Percentiles rank a stretch among this genome's conserved stretches.
These are phyloP conservation scores for Actinidia chinensis DNA, from an alignment of 179 eudicot species.

Conservation along the genomic window DNA sequence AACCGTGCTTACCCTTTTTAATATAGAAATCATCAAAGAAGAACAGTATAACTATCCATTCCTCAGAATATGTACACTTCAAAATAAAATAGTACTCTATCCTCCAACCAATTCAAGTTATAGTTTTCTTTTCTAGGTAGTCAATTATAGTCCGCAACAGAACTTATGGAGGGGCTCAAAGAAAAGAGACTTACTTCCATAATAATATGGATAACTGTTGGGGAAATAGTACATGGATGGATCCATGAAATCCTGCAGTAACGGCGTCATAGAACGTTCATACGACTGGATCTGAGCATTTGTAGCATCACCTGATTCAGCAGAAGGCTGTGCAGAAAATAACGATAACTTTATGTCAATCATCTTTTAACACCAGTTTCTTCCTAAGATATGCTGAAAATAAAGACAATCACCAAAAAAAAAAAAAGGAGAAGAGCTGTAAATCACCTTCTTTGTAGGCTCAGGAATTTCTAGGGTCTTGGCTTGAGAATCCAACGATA, in stretches of 20 bases:
- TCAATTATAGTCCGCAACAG: not conserved
- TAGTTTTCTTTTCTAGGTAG: not conserved
- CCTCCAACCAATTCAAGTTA: not conserved
- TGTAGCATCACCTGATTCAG: slow-evolving; percentile 42
- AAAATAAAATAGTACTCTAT: not conserved
- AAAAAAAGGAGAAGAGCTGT: not conserved
- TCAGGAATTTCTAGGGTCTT: slow-evolving; percentile 60
- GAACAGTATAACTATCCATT: not conserved
- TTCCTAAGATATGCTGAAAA: not conserved
- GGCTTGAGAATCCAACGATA: slow-evolving; percentile 66
- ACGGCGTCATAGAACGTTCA: slow-evolving; percentile 66
- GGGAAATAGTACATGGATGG: slow-evolving; percentile 52
- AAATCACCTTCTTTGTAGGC: slow-evolving; percentile 60
- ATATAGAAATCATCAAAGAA: not conserved
- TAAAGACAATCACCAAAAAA: not conserved
- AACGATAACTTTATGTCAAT: not conserved
- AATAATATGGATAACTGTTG: slow-evolving; percentile 59
- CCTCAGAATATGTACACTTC: not conserved
- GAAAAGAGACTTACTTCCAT: slow-evolving; percentile 42
- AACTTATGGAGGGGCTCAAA: not conserved
- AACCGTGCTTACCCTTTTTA: not conserved
- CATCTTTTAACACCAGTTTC: not conserved
- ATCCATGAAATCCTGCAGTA: slow-evolving; percentile 52
- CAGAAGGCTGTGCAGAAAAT: slow-evolving; percentile 44
- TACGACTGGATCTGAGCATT: slow-evolving; percentile 57